Base-by-base conservation (phyloP, 139 green algal species). In the Chlorella sp. region DNA sequence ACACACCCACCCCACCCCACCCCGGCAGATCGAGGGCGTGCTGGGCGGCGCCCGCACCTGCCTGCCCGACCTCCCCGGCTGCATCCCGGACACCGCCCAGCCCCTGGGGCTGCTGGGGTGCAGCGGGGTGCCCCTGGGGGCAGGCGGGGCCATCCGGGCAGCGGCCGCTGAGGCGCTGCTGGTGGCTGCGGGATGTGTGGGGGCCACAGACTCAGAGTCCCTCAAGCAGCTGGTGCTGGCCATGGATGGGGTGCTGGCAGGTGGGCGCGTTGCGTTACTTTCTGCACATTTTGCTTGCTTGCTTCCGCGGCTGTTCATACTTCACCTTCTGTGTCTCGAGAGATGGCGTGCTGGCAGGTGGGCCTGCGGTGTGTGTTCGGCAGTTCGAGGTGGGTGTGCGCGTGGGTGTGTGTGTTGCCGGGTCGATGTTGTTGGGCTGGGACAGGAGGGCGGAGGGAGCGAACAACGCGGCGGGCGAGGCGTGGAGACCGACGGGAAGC, bases 21-120 rank as follows among this genome's bases (percentile, higher is more conserved):
- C 68, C 21, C 21, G 68, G 32, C 81, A 83, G 69, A 92, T 95
- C 66, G 89, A 95, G 89, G 88, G 88, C 3, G 80, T 88, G 32
- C 53, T 95, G 40, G 81, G 81, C 68, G 94, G 94, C 40, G 77
- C 85, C 3, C 84, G 92, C 82, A 90, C 86, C 61, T 86, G 85
- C 85, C 61, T 96, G 32, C 81, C 88, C 0, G 94, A 94, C 42
- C 92, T 94, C 18, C 79, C 39, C 37, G 19, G 36, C 11, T 79
- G 39, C 69, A 39, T 42, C 48, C 18, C 57, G 3, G 39, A 30
- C 12, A 36, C 61, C 26, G 71, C 2, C 34, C 71, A 68, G 66
- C 91, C 71, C 5, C 80, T 91, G 57, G 71, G 42, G 5, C 80
- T 85, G 37, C 3, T 90, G 30, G 78, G 79, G 36, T 4, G 86